Percentiles rank a stretch among this genome's conserved stretches.
phyloP scores from a whole-genome alignment of 2,329 filamentous ascomycete genomes.

The Talaromyces piceae region DNA sequence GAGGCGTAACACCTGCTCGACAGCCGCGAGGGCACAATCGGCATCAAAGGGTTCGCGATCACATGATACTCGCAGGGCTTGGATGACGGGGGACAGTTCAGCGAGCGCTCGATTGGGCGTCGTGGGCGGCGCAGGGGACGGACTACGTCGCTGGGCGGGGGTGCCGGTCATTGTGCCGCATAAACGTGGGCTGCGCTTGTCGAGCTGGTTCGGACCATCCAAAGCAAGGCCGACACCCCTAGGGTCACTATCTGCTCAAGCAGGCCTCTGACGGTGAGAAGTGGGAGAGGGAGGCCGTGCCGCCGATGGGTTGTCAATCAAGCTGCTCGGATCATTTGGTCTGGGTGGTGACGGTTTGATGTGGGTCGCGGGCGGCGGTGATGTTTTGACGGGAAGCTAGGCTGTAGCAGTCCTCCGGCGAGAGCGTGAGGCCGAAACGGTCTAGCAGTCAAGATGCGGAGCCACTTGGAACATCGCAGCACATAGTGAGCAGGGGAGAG shows the following conservation, averaged over 20 bases:
- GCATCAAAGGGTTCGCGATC: constrained; percentile 22
- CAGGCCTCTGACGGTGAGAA: background rate
- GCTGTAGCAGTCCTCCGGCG: too few relatives aligned
- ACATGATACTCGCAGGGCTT: constrained; percentile 28
- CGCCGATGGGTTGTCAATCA: background rate
- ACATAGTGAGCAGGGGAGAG: background rate
- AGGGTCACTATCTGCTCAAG: background rate
- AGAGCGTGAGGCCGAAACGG: too few relatives aligned
- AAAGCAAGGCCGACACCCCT: background rate
- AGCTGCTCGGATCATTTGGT: background rate
- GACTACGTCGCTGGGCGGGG: constrained; percentile 7
- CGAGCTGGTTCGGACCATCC: background rate
- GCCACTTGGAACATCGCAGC: background rate
- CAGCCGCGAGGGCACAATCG: constrained; percentile 36
- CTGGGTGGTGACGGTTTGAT: background rate
- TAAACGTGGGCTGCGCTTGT: background rate
- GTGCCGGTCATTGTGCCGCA: constrained; percentile 9
- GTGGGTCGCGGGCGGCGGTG: background rate
- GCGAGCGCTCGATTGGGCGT: constrained; percentile 5
- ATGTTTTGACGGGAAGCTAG: background rate
- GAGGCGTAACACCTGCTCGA: constrained; percentile 56
- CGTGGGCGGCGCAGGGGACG: constrained; percentile 2
- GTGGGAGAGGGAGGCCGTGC: too few relatives aligned
- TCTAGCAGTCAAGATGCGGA: background rate
- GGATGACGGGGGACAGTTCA: constrained; percentile 19